Conservation (phyloP, 2,329 filamentous ascomycete genomes). For the Alternaria tenuissima region DNA sequence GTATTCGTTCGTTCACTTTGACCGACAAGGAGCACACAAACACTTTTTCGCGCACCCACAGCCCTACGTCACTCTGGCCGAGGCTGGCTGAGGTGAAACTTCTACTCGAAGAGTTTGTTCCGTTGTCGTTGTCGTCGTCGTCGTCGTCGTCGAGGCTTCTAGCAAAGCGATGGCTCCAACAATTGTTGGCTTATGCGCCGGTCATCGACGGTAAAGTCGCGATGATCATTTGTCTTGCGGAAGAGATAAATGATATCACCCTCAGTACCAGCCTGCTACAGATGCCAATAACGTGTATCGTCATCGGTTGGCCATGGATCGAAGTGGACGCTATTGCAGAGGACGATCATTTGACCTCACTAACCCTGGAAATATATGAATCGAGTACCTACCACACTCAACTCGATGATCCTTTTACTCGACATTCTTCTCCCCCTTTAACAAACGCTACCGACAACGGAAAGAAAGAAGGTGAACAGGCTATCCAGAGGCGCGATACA, state of each 20-base stretch:
- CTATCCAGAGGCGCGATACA: not conserved
- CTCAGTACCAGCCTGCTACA: accelerated
- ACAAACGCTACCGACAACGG: not conserved
- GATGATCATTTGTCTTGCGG: not conserved
- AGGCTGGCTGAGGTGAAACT: not conserved
- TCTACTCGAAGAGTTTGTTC: not conserved
- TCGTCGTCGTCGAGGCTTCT: not conserved
- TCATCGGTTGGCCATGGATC: not conserved
- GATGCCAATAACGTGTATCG: not conserved
- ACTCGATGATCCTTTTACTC: no score
- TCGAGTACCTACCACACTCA: no score
- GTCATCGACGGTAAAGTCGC: not conserved
- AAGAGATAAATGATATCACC: not conserved
- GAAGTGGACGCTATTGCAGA: not conserved
- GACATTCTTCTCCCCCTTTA: no score
- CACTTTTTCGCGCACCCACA: not conserved
- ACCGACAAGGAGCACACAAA: not conserved
- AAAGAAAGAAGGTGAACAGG: not conserved
- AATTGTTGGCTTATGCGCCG: not conserved
- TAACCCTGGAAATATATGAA: no score
- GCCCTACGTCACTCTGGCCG: not conserved
- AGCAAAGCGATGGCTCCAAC: not conserved
- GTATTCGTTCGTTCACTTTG: not conserved
- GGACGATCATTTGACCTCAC: no score
- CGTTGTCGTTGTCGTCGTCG: not conserved